Evolutionary conservation across 768 basidiomycete genomes (phyloP).

Genomic region (Leccinum pellstonianum): DNA sequence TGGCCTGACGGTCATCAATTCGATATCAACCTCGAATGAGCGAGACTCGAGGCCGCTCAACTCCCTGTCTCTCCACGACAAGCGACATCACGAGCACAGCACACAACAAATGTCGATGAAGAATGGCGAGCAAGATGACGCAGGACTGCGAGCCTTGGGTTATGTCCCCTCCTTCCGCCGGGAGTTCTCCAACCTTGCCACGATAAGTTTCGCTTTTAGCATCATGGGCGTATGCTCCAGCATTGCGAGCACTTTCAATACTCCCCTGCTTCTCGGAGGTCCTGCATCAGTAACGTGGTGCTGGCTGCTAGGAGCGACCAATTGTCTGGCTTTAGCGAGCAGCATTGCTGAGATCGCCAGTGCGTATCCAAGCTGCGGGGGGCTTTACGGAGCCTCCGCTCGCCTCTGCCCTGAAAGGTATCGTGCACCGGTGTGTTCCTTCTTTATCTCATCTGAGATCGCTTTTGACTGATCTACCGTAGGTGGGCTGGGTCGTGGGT

Average conservation of each 20-base stretch:
- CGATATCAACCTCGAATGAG: constrained; percentile 1
- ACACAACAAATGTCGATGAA: background rate
- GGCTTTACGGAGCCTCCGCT: constrained; percentile 73
- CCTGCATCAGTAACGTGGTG: constrained; percentile 39
- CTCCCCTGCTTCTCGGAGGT: constrained; percentile 37
- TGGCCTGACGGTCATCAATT: background rate
- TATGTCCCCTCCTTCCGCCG: constrained; percentile 38
- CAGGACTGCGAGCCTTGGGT: constrained; percentile 28
- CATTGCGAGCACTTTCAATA: constrained; percentile 39
- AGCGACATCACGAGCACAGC: background rate
- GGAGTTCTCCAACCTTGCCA: constrained; percentile 43
- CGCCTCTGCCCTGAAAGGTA: constrained; percentile 62
- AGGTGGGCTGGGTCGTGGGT: constrained; percentile 32
- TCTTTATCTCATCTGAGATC: background rate
- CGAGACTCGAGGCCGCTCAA: background rate
- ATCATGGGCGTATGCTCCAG: constrained; percentile 39
- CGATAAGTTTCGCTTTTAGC: constrained; percentile 34
- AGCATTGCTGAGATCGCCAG: constrained; percentile 34
- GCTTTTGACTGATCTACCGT: background rate
- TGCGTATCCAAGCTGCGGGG: constrained; percentile 33
- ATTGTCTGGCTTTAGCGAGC: constrained; percentile 31
- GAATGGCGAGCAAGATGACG: constrained; percentile 15
- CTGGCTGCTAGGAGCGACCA: constrained; percentile 31
- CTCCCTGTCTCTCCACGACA: constrained; percentile 5
- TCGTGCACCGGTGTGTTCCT: constrained; percentile 53